Evolutionary conservation across 2,329 filamentous ascomycete species (phyloP), one percentile per base, ranked within the genome.

Genomic region (Aspergillus quadrilineatus): DNA sequence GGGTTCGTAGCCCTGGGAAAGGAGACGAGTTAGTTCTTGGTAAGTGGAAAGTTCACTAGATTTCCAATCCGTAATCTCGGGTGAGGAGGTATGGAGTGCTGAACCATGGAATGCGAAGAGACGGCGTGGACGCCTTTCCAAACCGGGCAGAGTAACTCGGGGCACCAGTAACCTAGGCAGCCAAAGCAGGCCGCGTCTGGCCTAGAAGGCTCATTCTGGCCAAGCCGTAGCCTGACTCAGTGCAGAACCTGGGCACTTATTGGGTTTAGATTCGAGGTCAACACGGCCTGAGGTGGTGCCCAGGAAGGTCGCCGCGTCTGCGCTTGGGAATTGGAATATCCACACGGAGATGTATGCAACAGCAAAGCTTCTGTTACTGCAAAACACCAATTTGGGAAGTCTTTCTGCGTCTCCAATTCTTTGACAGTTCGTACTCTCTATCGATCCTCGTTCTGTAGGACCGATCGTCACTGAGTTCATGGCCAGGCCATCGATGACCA

Each of bases 1-100:
- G 17, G 82, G 81, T 44, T 84, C 78, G 69, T 89, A 96, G 46
- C 89, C 90, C 88, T 93, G 68, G 50, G 59, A 58, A 55, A 63
- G 53, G 63, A 48, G 47, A 57, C 48, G 30, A 60, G 49, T 60
- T 57, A 67, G 64, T 39, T 36, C 42, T 3, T 44, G n/a, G 29
- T 29, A 45, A 43, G 29, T 49, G 59, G 44, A 53, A 42, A 37
- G 10, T 12, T 37, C 22, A 22, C 22, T 60, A 9, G 43, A 65
- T 57, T 64, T 56, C 30, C 37, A 53, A 44, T 45, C 14, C 14
- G 42, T 44, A 50, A 57, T 49, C 36, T 48, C 53, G 30, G 39
- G 17, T 12, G 36, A 34, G 46, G 50, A 55, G 30, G 56, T 46
- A 58, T 59, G 50, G 55, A 60, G 57, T 61, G 51, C 50, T 72